Evolutionary conservation across 2,329 filamentous ascomycete species (phyloP), one percentile per base, ranked within the genome.

Genomic region (Cladophialophora exuberans): DNA sequence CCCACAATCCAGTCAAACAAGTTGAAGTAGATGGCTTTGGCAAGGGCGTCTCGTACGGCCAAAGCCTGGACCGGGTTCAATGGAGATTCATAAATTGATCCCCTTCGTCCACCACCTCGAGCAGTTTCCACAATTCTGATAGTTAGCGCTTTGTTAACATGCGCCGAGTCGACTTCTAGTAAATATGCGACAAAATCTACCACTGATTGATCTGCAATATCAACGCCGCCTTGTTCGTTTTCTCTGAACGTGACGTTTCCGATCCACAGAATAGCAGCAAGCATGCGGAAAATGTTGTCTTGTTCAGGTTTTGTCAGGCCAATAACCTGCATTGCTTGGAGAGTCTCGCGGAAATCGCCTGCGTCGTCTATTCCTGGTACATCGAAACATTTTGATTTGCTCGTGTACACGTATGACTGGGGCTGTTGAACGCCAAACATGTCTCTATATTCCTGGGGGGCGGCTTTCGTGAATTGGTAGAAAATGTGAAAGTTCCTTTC

Each of bases 401-500:
- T 97, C 13, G 92, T 96, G 71, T 99, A 99, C 20, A 89, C 76
- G 72, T 99, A 99, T 28, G 91, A 90, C 67, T 96, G 89, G 20
- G 94, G 94, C 65, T 88, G 87, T 71, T 97, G 93, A 17, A 99
- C 79, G 46, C 94, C 94, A 69, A 90, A 97, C n/a, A 79, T 85
- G 67, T 94, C 85, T 70, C 90, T 82, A 73, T 97, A 95, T 56
- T 87, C 84, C 64, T 87, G 81, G n/a, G 91, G 88, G 7, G 93
- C 93, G 3, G 89, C 91, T 75, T 97, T 99, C 42, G 94, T 90
- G 73, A 97, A 97, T 73, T 99, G 94, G 75, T 99, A 99, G 73
- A 99, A 99, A 67, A 99, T 97, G 75, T 99, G 94, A 73, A 99
- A 99, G 75, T 96, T 97, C 65, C 94, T 85, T 80, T 99, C 94